Evolutionary conservation across 2,329 filamentous ascomycete species (phyloP).

Genomic region (Colletotrichum sp.): DNA sequence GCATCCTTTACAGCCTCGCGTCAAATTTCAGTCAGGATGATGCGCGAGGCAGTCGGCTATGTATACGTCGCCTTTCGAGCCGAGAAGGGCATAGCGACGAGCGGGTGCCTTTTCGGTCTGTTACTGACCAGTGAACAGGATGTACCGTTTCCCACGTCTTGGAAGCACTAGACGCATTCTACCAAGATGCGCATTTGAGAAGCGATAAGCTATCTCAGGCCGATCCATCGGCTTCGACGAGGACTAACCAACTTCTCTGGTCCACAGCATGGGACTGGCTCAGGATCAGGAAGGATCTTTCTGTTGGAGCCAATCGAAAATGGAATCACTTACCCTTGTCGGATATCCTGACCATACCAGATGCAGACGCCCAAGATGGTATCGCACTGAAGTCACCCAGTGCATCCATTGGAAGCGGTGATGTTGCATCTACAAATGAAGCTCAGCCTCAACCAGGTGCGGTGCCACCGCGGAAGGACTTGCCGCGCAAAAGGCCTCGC

Average conservation of each 20-base stretch:
- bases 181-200: neutral
- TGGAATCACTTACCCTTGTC: slow-evolving; percentile 24
- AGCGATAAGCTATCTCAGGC: neutral
- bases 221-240: neutral
- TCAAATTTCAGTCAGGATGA: neutral
- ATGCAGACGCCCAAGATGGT: slow-evolving; percentile 1
- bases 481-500: slow-evolving; percentile 26
- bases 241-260: slow-evolving; percentile 11
- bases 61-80: neutral
- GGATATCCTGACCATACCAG: slow-evolving; percentile 20
- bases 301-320: slow-evolving; percentile 21
- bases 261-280: slow-evolving; percentile 27
- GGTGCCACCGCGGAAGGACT: neutral
- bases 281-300: slow-evolving; percentile 24
- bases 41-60: neutral
- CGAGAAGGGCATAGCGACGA: neutral
- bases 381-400: neutral
- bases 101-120: neutral
- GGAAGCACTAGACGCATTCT: slow-evolving; percentile 8
- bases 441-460: neutral
- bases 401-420: neutral
- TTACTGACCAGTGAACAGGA: slow-evolving; percentile 9
- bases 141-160: slow-evolving; percentile 19
- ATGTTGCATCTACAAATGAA: neutral
- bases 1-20: neutral